Evolutionary conservation across 805 yeast species (phyloP), one percentile per base, ranked within the genome.

Genomic region (Candida hungchunana): DNA sequence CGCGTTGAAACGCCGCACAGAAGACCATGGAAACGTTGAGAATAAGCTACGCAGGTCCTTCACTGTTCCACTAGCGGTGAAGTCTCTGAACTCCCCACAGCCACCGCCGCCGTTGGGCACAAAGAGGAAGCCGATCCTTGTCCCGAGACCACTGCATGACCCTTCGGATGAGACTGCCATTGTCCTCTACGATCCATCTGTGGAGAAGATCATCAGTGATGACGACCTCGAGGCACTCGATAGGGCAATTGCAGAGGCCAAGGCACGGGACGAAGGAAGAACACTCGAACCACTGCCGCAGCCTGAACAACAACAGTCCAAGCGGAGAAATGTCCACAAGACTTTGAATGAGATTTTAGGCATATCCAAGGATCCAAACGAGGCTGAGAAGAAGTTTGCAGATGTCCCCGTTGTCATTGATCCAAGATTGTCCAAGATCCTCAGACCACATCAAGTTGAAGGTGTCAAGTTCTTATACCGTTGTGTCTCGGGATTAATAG

Each of bases 341-440:
- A 73, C 90, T 0, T 59, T 90, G 32, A 82, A 80, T 7, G 96
- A 88, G 42, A 74, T 93, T 20, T 64, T 93, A 27, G 96, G 96
- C 0, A 77, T 86, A 16, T 63, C 71, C 6, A 67, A 63, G 26
- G 64, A 67, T 25, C 73, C 77, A 1, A 69, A 69, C 34, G 78
- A 71, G 62, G 64, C 61, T 20, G 59, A 50, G 31, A 67, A 63
- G 41, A 76, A 70, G 44, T 79, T 75, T 47, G 86, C 95, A 0
- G 80, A 85, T 53, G 97, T 93, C 7, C 95, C 98, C 0, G 97
- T 93, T 7, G 97, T 93, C 1, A 83, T 93, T 31, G 98, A 93
- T 57, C 98, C 98, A 0, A 73, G 71, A 40, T 65, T 93, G 22
- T 77, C 93, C 16, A 84, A 83, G 53, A 79, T 86, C 28, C 66